Evolutionary conservation across 768 basidiomycete species (phyloP).

Genomic region (Kwoniella europaea): DNA sequence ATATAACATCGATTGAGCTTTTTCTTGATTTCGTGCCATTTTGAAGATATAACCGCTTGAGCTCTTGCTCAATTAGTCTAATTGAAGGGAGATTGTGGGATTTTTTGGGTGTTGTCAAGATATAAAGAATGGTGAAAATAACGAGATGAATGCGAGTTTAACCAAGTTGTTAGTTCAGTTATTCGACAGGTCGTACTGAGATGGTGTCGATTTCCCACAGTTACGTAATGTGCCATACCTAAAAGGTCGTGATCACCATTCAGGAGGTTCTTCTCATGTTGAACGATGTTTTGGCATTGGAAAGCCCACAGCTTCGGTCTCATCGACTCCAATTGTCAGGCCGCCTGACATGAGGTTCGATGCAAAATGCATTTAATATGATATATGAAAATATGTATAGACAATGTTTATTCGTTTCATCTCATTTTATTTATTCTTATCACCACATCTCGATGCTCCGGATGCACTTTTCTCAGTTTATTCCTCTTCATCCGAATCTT

Average conservation of each 20-base stretch:
- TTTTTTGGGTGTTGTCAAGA: too few relatives aligned
- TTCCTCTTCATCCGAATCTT: constrained; percentile 68
- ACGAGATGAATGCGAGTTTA: too few relatives aligned
- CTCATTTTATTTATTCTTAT: not conserved
- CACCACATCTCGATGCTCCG: not conserved
- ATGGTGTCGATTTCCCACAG: too few relatives aligned
- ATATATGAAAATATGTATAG: constrained; percentile 13
- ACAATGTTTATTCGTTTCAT: not conserved
- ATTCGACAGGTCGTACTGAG: too few relatives aligned
- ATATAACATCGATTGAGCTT: constrained; percentile 69
- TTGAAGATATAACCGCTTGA: not conserved
- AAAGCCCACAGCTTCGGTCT: too few relatives aligned
- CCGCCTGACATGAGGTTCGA: not conserved
- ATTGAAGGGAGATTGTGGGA: not conserved
- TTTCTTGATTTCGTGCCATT: constrained; percentile 95
- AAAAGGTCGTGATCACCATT: too few relatives aligned
- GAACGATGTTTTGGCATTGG: too few relatives aligned
- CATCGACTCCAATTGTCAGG: too few relatives aligned
- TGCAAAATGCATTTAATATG: constrained; percentile 14
- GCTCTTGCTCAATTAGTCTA: not conserved
- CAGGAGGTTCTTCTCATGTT: too few relatives aligned
- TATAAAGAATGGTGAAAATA: too few relatives aligned
- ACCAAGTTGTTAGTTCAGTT: too few relatives aligned
- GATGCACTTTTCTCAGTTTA: constrained; percentile 57
- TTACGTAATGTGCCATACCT: too few relatives aligned